Evolutionary conservation across 192 early-diverging fungal species (phyloP).

Genomic region (Chytriomyces sp.): DNA sequence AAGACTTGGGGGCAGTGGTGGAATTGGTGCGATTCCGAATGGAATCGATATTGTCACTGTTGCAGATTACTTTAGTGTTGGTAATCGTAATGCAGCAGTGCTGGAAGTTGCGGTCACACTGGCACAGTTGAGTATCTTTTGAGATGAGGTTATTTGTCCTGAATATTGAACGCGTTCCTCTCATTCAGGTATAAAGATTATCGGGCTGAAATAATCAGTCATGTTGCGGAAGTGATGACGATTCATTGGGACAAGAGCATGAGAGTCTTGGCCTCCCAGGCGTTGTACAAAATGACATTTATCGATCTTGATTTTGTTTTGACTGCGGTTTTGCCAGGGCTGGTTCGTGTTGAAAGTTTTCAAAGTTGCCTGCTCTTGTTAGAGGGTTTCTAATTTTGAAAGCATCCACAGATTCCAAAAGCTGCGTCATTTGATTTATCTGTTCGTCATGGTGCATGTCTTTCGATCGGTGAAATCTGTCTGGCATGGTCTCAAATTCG

Average conservation of each 20-base stretch:
- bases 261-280: constrained; percentile 75
- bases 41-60: constrained; percentile 90
- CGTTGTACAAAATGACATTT: constrained; percentile 67
- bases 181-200: constrained; percentile 74
- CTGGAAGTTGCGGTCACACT: constrained; percentile 73
- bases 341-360: constrained; percentile 29
- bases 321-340: constrained; percentile 15
- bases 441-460: constrained; percentile 65
- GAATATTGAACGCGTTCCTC: neutral
- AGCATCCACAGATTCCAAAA: constrained; percentile 46
- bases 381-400: neutral
- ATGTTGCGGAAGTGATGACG: constrained; percentile 69
- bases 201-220: constrained; percentile 69
- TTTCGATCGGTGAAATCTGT: constrained; percentile 66
- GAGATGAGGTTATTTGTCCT: neutral
- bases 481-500: constrained; percentile 48
- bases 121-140: constrained; percentile 61
- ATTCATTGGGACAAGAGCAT: constrained; percentile 89
- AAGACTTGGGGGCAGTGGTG: constrained; percentile 50
- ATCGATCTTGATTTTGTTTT: constrained; percentile 41
- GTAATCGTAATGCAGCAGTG: constrained; percentile 79
- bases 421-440: constrained; percentile 53
- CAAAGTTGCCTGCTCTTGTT: neutral
- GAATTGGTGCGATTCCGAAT: constrained; percentile 76
- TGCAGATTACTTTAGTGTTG: constrained; percentile 92